Conservation (phyloP, 2,329 filamentous ascomycete genomes). For the Nemania sp. region DNA sequence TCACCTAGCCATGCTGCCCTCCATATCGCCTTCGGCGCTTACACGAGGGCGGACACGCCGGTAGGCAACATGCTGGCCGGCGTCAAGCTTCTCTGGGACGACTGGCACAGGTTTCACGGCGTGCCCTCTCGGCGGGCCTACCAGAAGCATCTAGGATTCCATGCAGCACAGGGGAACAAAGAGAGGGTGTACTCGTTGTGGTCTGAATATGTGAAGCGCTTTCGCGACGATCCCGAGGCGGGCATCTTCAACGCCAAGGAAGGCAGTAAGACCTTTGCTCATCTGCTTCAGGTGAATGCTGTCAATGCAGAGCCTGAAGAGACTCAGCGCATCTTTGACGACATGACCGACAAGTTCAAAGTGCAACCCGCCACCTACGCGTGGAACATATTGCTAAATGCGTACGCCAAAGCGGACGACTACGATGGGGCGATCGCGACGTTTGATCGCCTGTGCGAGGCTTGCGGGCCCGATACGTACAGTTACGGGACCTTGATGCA, state of each 20-base stretch:
- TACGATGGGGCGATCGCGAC: constrained; percentile 65
- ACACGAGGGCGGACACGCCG: constrained; percentile 40
- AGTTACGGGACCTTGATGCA: constrained; percentile 76
- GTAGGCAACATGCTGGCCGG: constrained; percentile 43
- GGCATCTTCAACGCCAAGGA: constrained; percentile 38
- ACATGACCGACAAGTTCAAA: constrained; percentile 59
- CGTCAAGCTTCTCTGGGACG: constrained; percentile 51
- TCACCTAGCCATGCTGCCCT: constrained; percentile 46
- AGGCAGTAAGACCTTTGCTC: constrained; percentile 49
- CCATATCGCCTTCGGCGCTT: constrained; percentile 47
- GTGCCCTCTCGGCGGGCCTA: constrained; percentile 50
- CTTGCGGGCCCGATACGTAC: constrained; percentile 58
- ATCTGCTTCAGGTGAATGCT: constrained; percentile 72
- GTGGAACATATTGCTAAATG: constrained; percentile 79
- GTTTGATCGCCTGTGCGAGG: constrained; percentile 62
- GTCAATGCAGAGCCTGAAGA: constrained; percentile 65
- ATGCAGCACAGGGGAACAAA: constrained; percentile 53
- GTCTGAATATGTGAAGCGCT: constrained; percentile 46
- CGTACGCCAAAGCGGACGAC: constrained; percentile 67
- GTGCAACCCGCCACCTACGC: constrained; percentile 60
- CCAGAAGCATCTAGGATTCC: constrained; percentile 53
- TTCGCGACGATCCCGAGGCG: constrained; percentile 37
- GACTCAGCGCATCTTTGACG: constrained; percentile 63
- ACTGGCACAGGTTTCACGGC: constrained; percentile 50
- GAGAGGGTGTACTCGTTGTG: constrained; percentile 50